A percentile compares a stretch with the other conserved stretches of the same genome.
phyloP scores from a whole-genome alignment of 495 filamentous ascomycete genomes.

The Amorphotheca resinae region DNA sequence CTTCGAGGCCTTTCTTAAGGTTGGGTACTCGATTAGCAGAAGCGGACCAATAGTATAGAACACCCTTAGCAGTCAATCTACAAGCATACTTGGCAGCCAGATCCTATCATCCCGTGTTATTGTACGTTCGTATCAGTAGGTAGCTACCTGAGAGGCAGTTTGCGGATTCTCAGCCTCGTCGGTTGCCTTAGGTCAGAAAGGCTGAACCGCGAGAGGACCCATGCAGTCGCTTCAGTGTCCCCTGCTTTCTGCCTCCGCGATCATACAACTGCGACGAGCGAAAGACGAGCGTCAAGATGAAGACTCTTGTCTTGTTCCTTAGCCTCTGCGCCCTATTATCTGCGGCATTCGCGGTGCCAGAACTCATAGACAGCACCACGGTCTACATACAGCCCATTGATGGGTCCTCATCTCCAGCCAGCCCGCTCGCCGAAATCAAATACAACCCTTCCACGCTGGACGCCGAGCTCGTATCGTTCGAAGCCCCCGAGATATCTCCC shows the following conservation, averaged over 20 bases:
- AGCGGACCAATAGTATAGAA: no score
- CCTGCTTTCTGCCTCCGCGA: no score
- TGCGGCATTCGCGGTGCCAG: slow-evolving; percentile 1
- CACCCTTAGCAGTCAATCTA: no score
- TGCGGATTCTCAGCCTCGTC: slow-evolving; percentile 9
- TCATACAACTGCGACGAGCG: no score
- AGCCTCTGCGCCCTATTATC: slow-evolving; percentile 9
- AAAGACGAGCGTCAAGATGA: slow-evolving; percentile 3
- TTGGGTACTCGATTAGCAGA: no score
- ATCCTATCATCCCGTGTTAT: no score
- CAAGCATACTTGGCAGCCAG: no score
- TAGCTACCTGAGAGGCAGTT: no score
- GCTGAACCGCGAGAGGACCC: slow-evolving; percentile 4
- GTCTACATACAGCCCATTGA: slow-evolving; percentile 23
- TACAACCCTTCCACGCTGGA: slow-evolving; percentile 26
- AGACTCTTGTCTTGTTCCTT: slow-evolving; percentile 3
- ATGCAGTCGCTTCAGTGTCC: background rate
- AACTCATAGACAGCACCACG: slow-evolving; percentile 13
- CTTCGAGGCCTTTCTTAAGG: no score
- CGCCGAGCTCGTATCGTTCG: slow-evolving; percentile 31
- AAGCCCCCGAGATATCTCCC: slow-evolving; percentile 32
- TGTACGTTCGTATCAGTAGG: no score
- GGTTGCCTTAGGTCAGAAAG: slow-evolving; percentile 5
- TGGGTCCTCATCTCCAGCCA: slow-evolving; percentile 20
- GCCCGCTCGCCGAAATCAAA: slow-evolving; percentile 34